These are phyloP conservation scores for Pseudogymnoascus sp. DNA, from an alignment of 2,329 filamentous ascomycete species.

Conservation along the genomic window DNA sequence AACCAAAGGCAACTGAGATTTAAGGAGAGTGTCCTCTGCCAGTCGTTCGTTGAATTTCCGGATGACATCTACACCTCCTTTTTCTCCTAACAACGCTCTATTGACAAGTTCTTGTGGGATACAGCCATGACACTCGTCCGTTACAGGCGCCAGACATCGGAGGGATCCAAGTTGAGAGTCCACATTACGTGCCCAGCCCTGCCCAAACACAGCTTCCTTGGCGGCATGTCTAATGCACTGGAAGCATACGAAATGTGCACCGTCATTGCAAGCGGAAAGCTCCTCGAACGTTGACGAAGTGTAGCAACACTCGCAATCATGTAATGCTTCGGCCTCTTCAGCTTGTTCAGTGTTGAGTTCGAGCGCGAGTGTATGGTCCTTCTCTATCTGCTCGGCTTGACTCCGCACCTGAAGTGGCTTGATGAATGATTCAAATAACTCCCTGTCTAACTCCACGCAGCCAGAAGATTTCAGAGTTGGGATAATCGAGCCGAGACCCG, in stretches of 20 bases:
- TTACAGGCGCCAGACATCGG: conserved; percentile 72
- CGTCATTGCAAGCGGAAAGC: conserved; percentile 62
- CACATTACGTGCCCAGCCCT: conserved; percentile 81
- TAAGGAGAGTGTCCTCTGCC: conserved; percentile 67
- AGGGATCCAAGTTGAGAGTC: conserved; percentile 67
- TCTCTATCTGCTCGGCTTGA: conserved; percentile 39
- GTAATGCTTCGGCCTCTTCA: conserved; percentile 47
- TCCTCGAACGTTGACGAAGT: conserved; percentile 65
- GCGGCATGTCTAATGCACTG: conserved; percentile 75
- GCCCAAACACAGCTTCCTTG: conserved; percentile 85
- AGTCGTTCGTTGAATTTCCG: conserved; percentile 72
- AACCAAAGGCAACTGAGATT: conserved; percentile 67
- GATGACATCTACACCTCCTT: conserved; percentile 64
- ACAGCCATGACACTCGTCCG: conserved; percentile 65
- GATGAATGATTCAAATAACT: conserved; percentile 54
- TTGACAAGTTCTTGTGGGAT: conserved; percentile 64
- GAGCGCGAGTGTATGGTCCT: conserved; percentile 47
- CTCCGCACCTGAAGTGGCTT: conserved; percentile 44
- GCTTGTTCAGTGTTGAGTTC: conserved; percentile 53
- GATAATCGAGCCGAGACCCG: conserved; percentile 47
- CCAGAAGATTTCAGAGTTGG: conserved; percentile 62
- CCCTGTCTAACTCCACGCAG: conserved; percentile 56
- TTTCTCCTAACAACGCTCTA: conserved; percentile 64
- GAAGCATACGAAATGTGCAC: conserved; percentile 71
- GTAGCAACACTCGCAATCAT: conserved; percentile 77